Conservation (phyloP, 1,284 basidiomycete genomes). For the Microbotryum lychnidis-dioicae region DNA sequence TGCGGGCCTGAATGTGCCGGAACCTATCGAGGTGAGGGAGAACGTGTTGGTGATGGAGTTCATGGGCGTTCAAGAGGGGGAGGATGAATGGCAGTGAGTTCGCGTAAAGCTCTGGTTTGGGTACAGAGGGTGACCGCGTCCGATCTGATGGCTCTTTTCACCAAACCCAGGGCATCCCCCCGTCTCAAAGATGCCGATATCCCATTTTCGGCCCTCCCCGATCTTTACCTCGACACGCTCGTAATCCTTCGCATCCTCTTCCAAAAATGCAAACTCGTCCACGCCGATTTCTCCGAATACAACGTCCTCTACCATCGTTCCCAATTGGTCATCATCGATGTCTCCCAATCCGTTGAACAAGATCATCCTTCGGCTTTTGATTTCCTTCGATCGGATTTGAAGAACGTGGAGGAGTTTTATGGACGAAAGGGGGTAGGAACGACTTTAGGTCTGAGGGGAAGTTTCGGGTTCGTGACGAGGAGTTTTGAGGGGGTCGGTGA, state of each 20-base stretch:
- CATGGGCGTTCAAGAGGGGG: slow-evolving; percentile 53
- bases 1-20: slow-evolving; percentile 77
- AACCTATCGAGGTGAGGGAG: slow-evolving; percentile 85
- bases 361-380: slow-evolving; percentile 95
- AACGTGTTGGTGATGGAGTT: slow-evolving; percentile 97
- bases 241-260: slow-evolving; percentile 76
- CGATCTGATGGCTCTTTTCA: not conserved
- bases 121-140: slow-evolving; percentile 22
- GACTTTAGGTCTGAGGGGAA: slow-evolving; percentile 69
- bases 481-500: slow-evolving; percentile 43
- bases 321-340: slow-evolving; percentile 92
- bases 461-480: slow-evolving; percentile 80
- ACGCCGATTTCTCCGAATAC: slow-evolving; percentile 97
- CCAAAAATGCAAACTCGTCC: slow-evolving; percentile 84
- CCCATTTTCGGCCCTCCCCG: slow-evolving; percentile 48
- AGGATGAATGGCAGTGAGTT: slow-evolving; percentile 63
- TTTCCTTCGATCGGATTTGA: slow-evolving; percentile 85
- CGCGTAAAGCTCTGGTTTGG: not conserved
- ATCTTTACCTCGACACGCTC: slow-evolving; percentile 73
- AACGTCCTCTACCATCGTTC: slow-evolving; percentile 67
- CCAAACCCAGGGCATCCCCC: slow-evolving; percentile 63
- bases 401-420: slow-evolving; percentile 91
- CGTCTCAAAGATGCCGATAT: slow-evolving; percentile 79
- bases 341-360: slow-evolving; percentile 96
- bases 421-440: slow-evolving; percentile 56